phyloP scores from a whole-genome alignment of 2,329 filamentous ascomycete genomes.

The Penicillium polonicum region DNA sequence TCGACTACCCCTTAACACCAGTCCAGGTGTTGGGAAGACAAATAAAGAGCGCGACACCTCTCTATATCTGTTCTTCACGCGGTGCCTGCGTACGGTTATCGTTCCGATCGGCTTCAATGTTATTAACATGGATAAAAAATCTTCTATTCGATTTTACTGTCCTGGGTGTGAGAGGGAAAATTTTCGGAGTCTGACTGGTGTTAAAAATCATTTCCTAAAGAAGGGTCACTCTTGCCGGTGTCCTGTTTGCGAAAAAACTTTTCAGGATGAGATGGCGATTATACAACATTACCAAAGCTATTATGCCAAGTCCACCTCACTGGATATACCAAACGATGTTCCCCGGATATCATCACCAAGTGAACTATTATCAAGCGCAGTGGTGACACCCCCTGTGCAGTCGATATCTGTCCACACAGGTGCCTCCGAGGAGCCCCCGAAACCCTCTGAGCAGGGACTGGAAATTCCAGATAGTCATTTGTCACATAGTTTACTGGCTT shows the following conservation, averaged over 20 bases:
- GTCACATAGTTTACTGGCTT: neutral
- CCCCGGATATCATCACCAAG: neutral
- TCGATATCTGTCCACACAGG: neutral
- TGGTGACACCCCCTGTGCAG: neutral
- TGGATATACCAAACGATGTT: neutral
- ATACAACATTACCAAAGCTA: slow-evolving; percentile 3
- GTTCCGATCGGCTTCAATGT: neutral
- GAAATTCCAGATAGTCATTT: neutral
- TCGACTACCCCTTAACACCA: neutral
- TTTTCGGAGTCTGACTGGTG: neutral
- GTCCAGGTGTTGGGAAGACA: neutral
- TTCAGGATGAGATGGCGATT: slow-evolving; percentile 1
- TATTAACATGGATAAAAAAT: neutral
- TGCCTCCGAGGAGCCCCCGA: neutral
- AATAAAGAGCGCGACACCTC: neutral
- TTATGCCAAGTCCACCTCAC: neutral
- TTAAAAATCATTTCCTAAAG: neutral
- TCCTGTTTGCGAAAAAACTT: neutral
- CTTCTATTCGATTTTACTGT: neutral
- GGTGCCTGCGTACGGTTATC: neutral
- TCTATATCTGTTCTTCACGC: neutral
- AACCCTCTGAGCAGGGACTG: neutral
- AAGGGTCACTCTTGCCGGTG: neutral
- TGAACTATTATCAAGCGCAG: neutral
- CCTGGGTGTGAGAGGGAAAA: neutral